These are phyloP conservation scores for Hymenoscyphus occultus DNA, from an alignment of 2,329 filamentous ascomycete genomes.

Conservation along the genomic window DNA sequence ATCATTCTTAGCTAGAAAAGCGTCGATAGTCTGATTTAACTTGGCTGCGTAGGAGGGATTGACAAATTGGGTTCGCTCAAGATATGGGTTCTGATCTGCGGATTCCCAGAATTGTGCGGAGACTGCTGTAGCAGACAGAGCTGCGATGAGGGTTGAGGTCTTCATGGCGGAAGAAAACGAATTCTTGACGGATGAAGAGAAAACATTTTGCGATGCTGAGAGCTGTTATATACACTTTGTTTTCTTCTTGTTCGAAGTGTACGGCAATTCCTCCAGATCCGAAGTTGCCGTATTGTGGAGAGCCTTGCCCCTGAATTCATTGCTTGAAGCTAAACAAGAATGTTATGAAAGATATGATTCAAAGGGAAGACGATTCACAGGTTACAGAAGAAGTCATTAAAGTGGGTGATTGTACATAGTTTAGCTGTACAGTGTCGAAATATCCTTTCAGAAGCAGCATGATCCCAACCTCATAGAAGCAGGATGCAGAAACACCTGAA, in stretches of 20 bases:
- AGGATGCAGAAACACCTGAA: background rate
- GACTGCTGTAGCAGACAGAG: background rate
- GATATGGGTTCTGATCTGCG: background rate
- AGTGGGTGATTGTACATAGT: background rate
- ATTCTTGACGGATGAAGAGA: background rate
- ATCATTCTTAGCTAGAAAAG: slow-evolving; percentile 40
- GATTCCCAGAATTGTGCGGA: background rate
- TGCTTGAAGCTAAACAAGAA: background rate
- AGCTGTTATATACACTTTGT: background rate
- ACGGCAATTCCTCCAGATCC: background rate
- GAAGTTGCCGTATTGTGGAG: background rate
- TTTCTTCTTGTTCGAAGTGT: background rate
- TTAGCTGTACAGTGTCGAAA: background rate
- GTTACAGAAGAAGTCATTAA: background rate
- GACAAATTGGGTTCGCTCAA: slow-evolving; percentile 21
- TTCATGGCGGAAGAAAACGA: background rate
- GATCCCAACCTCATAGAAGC: background rate
- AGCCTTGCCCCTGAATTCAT: background rate
- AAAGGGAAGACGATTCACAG: background rate
- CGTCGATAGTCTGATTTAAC: slow-evolving; percentile 40
- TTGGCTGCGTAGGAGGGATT: slow-evolving; percentile 45
- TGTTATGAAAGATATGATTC: background rate
- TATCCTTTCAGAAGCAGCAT: background rate
- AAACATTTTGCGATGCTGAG: background rate
- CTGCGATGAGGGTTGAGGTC: background rate